phyloP scores from a whole-genome alignment of 1,139 yeast species.

The Zygosaccharomyces pseudobailii region DNA sequence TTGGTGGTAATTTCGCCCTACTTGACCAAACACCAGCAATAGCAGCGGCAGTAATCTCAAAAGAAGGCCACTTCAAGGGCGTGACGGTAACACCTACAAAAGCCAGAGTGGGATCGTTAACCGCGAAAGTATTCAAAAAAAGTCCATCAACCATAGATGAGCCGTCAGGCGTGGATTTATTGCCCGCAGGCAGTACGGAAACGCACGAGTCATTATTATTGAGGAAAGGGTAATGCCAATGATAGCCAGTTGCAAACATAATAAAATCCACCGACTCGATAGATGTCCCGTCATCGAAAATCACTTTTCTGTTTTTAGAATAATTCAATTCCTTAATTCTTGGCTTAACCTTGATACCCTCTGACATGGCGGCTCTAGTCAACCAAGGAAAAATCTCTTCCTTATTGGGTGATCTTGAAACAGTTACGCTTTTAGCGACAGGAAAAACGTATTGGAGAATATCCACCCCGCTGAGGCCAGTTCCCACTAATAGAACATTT shows the following conservation, averaged over 20 bases:
- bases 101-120: constrained; percentile 42
- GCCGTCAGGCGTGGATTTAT: constrained; percentile 13
- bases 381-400: constrained; percentile 30
- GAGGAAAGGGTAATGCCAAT: constrained; percentile 37
- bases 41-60: constrained; percentile 24
- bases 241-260: constrained; percentile 43
- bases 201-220: constrained; percentile 15
- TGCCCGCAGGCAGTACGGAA: constrained; percentile 6
- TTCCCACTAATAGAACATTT: constrained; percentile 47
- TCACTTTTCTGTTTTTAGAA: constrained; percentile 20
- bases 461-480: constrained; percentile 48
- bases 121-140: constrained; percentile 38
- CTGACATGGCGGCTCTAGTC: constrained; percentile 38
- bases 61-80: constrained; percentile 25
- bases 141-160: constrained; percentile 35
- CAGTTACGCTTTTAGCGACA: constrained; percentile 37
- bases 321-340: constrained; percentile 28
- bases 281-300: constrained; percentile 37
- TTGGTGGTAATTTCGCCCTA: constrained; percentile 21
- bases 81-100: constrained; percentile 29
- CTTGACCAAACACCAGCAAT: constrained; percentile 30
- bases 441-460: constrained; percentile 49
- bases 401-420: constrained; percentile 36
- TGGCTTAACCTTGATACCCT: constrained; percentile 38
- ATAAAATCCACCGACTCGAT: constrained; percentile 36